These are phyloP conservation scores for Tausonia pullulans DNA, from an alignment of 1,284 basidiomycete species.

Conservation along the genomic window DNA sequence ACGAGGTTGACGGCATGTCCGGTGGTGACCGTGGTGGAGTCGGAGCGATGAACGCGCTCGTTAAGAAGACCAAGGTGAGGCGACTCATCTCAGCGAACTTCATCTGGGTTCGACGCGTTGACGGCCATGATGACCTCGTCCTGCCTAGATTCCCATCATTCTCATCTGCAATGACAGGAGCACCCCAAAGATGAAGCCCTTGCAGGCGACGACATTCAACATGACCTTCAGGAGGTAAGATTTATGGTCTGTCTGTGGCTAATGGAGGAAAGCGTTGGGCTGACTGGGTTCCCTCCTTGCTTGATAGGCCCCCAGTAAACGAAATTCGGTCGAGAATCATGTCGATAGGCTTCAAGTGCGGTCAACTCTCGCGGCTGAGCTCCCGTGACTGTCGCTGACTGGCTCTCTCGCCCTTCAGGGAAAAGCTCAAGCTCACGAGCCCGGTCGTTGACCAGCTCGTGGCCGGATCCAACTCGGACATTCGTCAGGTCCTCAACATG, in stretches of 20 bases:
- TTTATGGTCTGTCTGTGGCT: neutral
- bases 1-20: constrained; percentile 99
- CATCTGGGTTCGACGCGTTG: neutral
- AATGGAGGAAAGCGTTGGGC: neutral
- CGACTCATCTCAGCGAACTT: neutral
- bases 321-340: constrained; percentile 74
- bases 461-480: constrained; percentile 79
- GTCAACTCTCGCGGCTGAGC: constrained; percentile 8
- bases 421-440: constrained; percentile 79
- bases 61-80: constrained; percentile 79
- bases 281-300: neutral
- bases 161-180: constrained; percentile 90
- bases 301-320: constrained; percentile 54
- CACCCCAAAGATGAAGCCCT: constrained; percentile 81
- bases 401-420: constrained; percentile 41
- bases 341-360: constrained; percentile 76
- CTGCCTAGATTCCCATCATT: constrained; percentile 76
- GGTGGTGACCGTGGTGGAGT: constrained; percentile 93
- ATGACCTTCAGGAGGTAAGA: constrained; percentile 64
- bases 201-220: constrained; percentile 60
- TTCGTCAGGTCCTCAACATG: constrained; percentile 95
- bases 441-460: constrained; percentile 90
- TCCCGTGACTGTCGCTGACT: neutral
- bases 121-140: neutral
- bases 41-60: constrained; percentile 79